phyloP scores from a whole-genome alignment of 495 filamentous ascomycete genomes.

The Penicillium psychrofluorescens region DNA sequence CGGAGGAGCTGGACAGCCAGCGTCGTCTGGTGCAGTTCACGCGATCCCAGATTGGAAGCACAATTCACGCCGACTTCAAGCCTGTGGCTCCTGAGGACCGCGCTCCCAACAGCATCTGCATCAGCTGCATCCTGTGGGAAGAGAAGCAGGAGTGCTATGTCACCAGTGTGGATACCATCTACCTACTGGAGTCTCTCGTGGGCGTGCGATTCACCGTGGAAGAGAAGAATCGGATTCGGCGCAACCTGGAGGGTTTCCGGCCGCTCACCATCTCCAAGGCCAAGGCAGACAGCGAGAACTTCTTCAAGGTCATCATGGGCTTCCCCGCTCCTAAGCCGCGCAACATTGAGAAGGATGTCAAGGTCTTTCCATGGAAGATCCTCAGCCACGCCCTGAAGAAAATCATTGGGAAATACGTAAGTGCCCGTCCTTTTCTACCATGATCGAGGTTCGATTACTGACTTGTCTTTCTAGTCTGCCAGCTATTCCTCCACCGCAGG shows the following conservation, averaged over 20 bases:
- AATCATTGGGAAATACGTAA: constrained; percentile 95
- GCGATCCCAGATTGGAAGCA: constrained; percentile 68
- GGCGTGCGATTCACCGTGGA: constrained; percentile 80
- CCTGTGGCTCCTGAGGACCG: constrained; percentile 63
- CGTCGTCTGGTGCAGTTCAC: constrained; percentile 81
- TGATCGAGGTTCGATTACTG: constrained; percentile 4
- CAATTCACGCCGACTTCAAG: constrained; percentile 64
- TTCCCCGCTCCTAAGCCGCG: constrained; percentile 90
- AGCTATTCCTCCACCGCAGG: constrained; percentile 46
- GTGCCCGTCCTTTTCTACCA: constrained; percentile 18
- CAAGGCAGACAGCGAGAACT: constrained; percentile 85
- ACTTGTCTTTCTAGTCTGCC: constrained; percentile 30
- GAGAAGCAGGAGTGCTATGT: constrained; percentile 84
- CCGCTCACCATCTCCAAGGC: constrained; percentile 88
- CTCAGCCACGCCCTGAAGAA: constrained; percentile 80
- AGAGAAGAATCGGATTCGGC: constrained; percentile 94
- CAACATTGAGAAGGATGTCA: constrained; percentile 98
- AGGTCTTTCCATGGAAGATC: constrained; percentile 93
- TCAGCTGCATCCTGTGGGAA: constrained; percentile 91
- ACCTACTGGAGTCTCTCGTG: constrained; percentile 81
- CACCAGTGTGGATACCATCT: constrained; percentile 95
- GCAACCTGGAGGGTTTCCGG: constrained; percentile 88
- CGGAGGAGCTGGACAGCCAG: constrained; percentile 68
- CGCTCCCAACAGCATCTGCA: constrained; percentile 65
- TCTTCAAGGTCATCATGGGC: constrained; percentile 99